Evolutionary conservation across 208 protist species (phyloP), one percentile per base, ranked within the genome.

Genomic region (Polymyxa betae): DNA sequence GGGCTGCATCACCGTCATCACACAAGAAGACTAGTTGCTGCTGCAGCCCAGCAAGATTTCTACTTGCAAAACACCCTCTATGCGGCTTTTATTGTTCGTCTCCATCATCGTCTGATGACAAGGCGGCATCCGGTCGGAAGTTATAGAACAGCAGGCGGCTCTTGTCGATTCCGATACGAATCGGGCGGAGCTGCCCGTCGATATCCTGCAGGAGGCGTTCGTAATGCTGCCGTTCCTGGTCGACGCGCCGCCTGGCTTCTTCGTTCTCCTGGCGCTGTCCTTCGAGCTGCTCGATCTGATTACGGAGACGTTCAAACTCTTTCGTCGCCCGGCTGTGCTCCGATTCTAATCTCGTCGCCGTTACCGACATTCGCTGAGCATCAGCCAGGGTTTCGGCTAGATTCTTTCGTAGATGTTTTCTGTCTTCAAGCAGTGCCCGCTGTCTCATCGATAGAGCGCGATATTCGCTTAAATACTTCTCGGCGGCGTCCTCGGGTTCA

Each of bases 111-210:
- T 82, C 72, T 20, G 5, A 5, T 35, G 72, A 82, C 12, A 82
- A n/a, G 5, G 5, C 16, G 16, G n/a, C 5, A 43, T 82, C 72
- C 16, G 72, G 72, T 43, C 35, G 5, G n/a, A 82, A 82, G n/a
- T 82, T 35, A 5, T 38, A 20, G 5, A 82, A 43, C 72, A 82
- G 72, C 16, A 82, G n/a, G 5, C n/a, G 5, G 72, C n/a, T 82
- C n/a, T 82, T 82, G n/a, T 82, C 72, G 72, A 82, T 5, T 5
- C 72, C 72, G 72, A 82, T 43, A n/a, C 72, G 72, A 35, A 82
- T 35, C n/a, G 72, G 72, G 5, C n/a, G 5, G 16, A 82, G 72
- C 5, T 20, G 5, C 5, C 12, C 16, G 5, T 82, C 72, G 5
- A 82, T 43, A 20, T 82, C 72, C 5, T 35, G 16, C 12, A 35